Conservation (phyloP, 495 filamentous ascomycete species). For the Penicillium malachiteum region DNA sequence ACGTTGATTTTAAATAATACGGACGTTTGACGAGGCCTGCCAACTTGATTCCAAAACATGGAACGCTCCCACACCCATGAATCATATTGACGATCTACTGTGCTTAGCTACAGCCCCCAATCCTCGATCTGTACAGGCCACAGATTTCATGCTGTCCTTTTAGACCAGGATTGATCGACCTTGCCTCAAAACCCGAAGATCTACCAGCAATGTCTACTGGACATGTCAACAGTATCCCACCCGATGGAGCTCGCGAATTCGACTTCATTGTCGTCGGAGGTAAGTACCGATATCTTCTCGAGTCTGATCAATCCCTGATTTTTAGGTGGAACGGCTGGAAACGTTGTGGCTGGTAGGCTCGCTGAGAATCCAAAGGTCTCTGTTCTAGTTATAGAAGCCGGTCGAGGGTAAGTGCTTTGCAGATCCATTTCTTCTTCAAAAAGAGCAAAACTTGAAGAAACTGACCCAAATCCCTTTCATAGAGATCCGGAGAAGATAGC, state of each 20-base stretch:
- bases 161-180: too few relatives aligned
- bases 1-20: too few relatives aligned
- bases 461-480: not conserved
- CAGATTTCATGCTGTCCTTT: too few relatives aligned
- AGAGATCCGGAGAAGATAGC: conserved; percentile 29
- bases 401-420: not conserved
- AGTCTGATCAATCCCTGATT: not conserved
- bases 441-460: too few relatives aligned
- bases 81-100: too few relatives aligned
- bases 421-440: not conserved
- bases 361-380: conserved; percentile 47
- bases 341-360: conserved; percentile 52
- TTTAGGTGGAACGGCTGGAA: conserved; percentile 47
- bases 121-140: too few relatives aligned
- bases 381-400: conserved; percentile 33
- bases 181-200: too few relatives aligned
- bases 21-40: too few relatives aligned
- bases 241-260: not conserved
- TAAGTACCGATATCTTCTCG: not conserved
- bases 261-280: conserved; percentile 15
- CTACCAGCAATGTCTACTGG: not conserved
- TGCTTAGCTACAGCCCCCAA: too few relatives aligned
- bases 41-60: too few relatives aligned
- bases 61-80: too few relatives aligned
- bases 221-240: not conserved